Percentiles rank a stretch among this genome's conserved stretches.
These are phyloP conservation scores for Verticillium nubilum DNA, from an alignment of 2,329 filamentous ascomycete species.

Conservation along the genomic window DNA sequence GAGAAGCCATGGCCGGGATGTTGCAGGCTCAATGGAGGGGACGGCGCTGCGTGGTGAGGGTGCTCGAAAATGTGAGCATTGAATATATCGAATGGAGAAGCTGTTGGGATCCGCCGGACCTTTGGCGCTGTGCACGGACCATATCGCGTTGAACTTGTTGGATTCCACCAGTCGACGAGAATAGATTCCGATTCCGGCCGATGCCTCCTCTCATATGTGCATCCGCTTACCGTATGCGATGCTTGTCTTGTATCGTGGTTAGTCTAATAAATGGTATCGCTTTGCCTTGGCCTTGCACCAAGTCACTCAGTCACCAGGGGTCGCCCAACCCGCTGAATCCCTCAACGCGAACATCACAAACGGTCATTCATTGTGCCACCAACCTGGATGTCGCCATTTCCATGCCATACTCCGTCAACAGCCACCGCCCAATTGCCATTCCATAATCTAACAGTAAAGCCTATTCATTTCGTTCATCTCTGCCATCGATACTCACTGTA, in stretches of 20 bases:
- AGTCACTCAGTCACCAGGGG: no score
- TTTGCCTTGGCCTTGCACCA: no score
- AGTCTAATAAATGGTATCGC: no score
- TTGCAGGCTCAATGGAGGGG: slow-evolving; percentile 15
- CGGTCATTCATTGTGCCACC: no score
- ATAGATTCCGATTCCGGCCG: background rate
- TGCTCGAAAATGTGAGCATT: slow-evolving; percentile 7
- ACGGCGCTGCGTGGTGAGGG: slow-evolving; percentile 9
- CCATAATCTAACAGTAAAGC: no score
- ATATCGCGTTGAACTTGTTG: background rate
- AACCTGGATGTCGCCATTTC: background rate
- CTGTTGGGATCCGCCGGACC: slow-evolving; percentile 26
- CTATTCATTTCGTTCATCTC: background rate
- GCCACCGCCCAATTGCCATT: no score
- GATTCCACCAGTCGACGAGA: background rate
- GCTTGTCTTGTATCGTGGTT: no score
- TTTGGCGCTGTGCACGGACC: slow-evolving; percentile 19
- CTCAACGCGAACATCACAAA: no score
- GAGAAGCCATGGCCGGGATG: slow-evolving; percentile 53
- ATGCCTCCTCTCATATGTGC: background rate
- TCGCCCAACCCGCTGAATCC: no score
- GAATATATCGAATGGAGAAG: slow-evolving; percentile 17
- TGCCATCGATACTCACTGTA: no score
- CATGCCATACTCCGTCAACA: background rate
- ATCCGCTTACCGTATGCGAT: no score